Evolutionary conservation across 139 green algal genomes (phyloP), one percentile per base, ranked within the genome.

Genomic region (Chlorella sp.): DNA sequence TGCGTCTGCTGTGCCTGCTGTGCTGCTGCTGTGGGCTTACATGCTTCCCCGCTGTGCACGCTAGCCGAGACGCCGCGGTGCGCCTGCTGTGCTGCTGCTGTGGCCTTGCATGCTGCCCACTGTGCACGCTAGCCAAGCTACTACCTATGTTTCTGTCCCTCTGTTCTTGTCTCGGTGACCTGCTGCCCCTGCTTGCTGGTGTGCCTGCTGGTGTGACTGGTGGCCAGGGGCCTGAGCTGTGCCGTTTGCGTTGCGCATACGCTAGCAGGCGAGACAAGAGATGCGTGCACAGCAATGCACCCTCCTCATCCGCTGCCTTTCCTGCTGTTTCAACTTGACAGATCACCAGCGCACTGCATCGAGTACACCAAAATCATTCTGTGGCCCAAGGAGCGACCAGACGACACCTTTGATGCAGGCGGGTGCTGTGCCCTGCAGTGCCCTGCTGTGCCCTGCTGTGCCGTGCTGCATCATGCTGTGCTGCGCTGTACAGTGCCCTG

Each of bases 331-430:
- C 16, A 3, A 17, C 13, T 26, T 56, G 6, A 79, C 87, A 96
- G 94, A 60, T 97, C 92, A 0, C 89, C 97, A 13, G 95, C 96
- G 22, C 97, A 99, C 91, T 99, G 97, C 91, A 99, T 99, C 60
- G 97, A 99, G 91, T 99, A 98, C 76, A 97, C 92, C 19, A 94
- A 99, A 76, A 90, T 99, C 40, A 98, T 99, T 70, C 92, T 96
- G 81, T 99, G 97, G 97, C 88, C 88, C 28, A 85, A 94, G 79
- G 90, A 96, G 54, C 92, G 93, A 4, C 56, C 72, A n/a, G 91
- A 91, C 17, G 94, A 98, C 78, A 92, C 93, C 62, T 99, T 99
- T 90, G 97, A 99, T 84, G 89, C 95, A 16, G 84, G 79, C 70
- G 7, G 17, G 81, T 70, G n/a, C n/a, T 26, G 17, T 43, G 67